These are phyloP conservation scores for Fusarium protoensiforme DNA, from an alignment of 2,329 filamentous ascomycete species.

Conservation along the genomic window DNA sequence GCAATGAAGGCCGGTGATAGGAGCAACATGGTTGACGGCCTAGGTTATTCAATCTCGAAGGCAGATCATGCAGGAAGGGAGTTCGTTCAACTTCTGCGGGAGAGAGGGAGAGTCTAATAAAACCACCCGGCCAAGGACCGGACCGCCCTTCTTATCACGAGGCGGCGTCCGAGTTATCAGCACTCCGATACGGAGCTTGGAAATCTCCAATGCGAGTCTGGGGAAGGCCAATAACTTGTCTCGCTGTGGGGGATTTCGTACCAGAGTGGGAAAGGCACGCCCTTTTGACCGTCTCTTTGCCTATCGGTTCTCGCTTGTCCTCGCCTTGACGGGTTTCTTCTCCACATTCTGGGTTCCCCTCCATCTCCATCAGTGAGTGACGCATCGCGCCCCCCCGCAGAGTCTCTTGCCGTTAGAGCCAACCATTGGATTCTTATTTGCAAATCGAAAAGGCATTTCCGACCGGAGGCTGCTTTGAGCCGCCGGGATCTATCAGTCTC, in stretches of 20 bases:
- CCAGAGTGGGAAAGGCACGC: background rate
- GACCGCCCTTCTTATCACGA: conserved; percentile 33
- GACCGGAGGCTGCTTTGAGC: background rate
- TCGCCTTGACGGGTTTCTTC: conserved; percentile 1
- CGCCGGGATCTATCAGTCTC: background rate
- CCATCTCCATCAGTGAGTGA: background rate
- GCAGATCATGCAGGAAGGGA: background rate
- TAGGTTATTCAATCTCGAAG: background rate
- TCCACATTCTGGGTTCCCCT: conserved; percentile 19
- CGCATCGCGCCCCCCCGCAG: background rate
- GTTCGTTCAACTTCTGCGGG: background rate
- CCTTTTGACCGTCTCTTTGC: conserved; percentile 3
- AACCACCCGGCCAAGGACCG: background rate
- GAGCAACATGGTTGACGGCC: conserved; percentile 38
- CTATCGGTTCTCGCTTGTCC: conserved; percentile 12
- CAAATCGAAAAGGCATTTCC: conserved; percentile 1
- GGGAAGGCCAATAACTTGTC: conserved; percentile 2
- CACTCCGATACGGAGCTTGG: conserved; percentile 9
- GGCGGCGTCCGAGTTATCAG: conserved; percentile 6
- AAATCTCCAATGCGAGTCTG: conserved; percentile 26
- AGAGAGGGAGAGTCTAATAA: background rate
- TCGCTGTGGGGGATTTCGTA: conserved; percentile 23
- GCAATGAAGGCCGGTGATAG: conserved; percentile 43
- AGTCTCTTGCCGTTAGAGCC: background rate
- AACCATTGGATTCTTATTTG: conserved; percentile 26